Evolutionary conservation across 371 early-diverging fungal genomes (phyloP).

Genomic region (Batkoa obscura): DNA sequence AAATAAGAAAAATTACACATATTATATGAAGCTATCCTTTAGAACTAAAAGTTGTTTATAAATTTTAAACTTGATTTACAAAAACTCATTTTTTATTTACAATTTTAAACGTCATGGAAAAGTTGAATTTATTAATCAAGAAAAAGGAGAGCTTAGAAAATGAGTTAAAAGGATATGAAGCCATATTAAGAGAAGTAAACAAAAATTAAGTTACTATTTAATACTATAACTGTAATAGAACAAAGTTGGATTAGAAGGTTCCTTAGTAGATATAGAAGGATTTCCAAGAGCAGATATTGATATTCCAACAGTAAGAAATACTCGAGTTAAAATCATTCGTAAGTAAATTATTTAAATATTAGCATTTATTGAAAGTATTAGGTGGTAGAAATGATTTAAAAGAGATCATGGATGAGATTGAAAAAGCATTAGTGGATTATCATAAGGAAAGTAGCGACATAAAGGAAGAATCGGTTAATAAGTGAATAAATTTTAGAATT

Average conservation of each 20-base stretch:
- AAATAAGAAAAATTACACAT: no score
- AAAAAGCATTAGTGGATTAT: not conserved
- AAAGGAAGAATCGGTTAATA: no score
- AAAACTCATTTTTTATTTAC: no score
- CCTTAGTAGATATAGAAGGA: slow-evolving; percentile 54
- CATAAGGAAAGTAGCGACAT: not conserved
- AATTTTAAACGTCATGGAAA: not conserved
- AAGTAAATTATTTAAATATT: slow-evolving; percentile 8
- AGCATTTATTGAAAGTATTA: not conserved
- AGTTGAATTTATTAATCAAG: not conserved
- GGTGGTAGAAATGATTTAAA: slow-evolving; percentile 3
- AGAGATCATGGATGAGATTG: not conserved
- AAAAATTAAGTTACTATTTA: not conserved
- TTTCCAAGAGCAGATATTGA: slow-evolving; percentile 81
- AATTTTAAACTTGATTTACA: no score
- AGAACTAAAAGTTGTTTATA: no score
- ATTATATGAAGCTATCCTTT: no score
- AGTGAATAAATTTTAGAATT: no score
- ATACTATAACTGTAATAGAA: slow-evolving; percentile 15
- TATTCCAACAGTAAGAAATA: slow-evolving; percentile 41
- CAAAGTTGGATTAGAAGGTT: slow-evolving; percentile 45
- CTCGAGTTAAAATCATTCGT: slow-evolving; percentile 40
- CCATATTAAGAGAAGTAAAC: not conserved
- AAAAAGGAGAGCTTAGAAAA: not conserved
- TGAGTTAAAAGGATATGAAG: not conserved